Evolutionary conservation across 441 rosid genomes (phyloP).

Genomic region (Croton setiger): DNA sequence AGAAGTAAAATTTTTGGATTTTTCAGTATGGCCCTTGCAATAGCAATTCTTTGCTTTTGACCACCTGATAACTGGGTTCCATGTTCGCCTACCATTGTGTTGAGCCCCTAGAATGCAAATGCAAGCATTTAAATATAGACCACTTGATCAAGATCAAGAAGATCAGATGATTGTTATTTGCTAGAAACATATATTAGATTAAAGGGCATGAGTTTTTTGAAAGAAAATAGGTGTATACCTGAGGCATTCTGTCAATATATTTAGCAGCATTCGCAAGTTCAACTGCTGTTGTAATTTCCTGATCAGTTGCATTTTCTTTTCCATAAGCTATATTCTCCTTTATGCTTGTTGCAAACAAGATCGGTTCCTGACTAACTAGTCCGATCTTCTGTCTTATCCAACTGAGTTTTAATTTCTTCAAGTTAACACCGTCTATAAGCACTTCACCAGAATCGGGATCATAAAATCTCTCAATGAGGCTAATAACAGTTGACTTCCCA

Average conservation of each 20-base stretch:
- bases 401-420: constrained; percentile 50
- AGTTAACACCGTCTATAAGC: constrained; percentile 50
- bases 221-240: constrained; percentile 34
- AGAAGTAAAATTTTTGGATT: constrained; percentile 60
- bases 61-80: constrained; percentile 75
- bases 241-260: constrained; percentile 62
- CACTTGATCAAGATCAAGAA: background rate
- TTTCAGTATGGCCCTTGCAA: constrained; percentile 60
- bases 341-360: constrained; percentile 55
- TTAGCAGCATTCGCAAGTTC: constrained; percentile 71
- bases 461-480: constrained; percentile 57
- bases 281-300: constrained; percentile 58
- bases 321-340: constrained; percentile 75
- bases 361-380: constrained; percentile 77
- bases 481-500: constrained; percentile 66
- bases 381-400: constrained; percentile 75
- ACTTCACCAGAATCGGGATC: constrained; percentile 77
- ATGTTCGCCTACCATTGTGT: constrained; percentile 79
- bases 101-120: constrained; percentile 44
- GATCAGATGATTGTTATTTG: background rate
- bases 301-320: constrained; percentile 49
- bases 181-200: background rate
- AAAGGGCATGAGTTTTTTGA: background rate
- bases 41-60: constrained; percentile 67
- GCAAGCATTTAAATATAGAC: background rate